These are phyloP conservation scores for Lignosus rhinocerotis DNA, from an alignment of 1,284 basidiomycete species.

Conservation along the genomic window DNA sequence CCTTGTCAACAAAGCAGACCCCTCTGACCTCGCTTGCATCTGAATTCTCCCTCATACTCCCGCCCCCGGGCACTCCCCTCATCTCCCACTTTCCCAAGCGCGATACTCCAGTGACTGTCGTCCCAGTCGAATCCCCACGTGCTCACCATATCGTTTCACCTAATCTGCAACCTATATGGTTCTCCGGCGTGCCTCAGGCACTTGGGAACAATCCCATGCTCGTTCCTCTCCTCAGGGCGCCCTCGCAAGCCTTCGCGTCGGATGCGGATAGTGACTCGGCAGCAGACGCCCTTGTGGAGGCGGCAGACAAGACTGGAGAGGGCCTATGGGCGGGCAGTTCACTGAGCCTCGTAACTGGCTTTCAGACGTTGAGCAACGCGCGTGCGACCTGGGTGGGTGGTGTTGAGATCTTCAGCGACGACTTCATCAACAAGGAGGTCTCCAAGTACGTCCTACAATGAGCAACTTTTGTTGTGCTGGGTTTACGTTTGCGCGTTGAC, in stretches of 20 bases:
- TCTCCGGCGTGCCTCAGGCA: slow-evolving; percentile 75
- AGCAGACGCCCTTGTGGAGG: slow-evolving; percentile 60
- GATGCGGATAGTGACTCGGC: slow-evolving; percentile 60
- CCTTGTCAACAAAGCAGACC: slow-evolving; percentile 75
- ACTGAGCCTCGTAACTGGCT: slow-evolving; percentile 80
- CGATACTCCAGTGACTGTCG: slow-evolving; percentile 53
- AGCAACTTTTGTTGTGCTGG: background rate
- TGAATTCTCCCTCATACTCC: slow-evolving; percentile 76
- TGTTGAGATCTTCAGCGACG: slow-evolving; percentile 75
- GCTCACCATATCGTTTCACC: slow-evolving; percentile 45
- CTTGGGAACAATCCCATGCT: slow-evolving; percentile 82
- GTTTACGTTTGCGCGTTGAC: slow-evolving; percentile 4
- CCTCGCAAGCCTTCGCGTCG: slow-evolving; percentile 70
- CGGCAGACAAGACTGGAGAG: slow-evolving; percentile 71
- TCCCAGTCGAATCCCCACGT: slow-evolving; percentile 54
- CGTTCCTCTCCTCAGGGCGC: slow-evolving; percentile 80
- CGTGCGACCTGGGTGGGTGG: slow-evolving; percentile 85
- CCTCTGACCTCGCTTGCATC: slow-evolving; percentile 69
- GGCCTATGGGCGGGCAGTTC: slow-evolving; percentile 78
- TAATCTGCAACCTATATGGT: slow-evolving; percentile 63
- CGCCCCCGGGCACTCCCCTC: slow-evolving; percentile 72
- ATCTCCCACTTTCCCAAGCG: slow-evolving; percentile 77
- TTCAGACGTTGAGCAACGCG: slow-evolving; percentile 83
- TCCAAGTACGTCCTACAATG: slow-evolving; percentile 48
- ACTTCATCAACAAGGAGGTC: slow-evolving; percentile 65